Conservation (phyloP, 768 basidiomycete species). For the Fistulinella prunicolor region DNA sequence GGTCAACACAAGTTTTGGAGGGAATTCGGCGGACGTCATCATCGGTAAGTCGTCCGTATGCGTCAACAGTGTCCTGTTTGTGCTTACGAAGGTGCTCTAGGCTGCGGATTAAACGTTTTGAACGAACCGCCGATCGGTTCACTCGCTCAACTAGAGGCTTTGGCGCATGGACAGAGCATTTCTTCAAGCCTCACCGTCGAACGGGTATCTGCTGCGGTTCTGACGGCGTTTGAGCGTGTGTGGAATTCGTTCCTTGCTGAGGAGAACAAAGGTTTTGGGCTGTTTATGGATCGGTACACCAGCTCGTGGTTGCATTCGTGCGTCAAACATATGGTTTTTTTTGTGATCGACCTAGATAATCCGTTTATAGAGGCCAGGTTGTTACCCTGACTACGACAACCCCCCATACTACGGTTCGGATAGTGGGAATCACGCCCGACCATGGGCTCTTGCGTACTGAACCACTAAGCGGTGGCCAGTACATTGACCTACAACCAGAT, state of each 20-base stretch:
- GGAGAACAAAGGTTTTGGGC: slow-evolving; percentile 62
- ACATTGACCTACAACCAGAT: slow-evolving; percentile 92
- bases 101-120: slow-evolving; percentile 85
- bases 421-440: slow-evolving; percentile 83
- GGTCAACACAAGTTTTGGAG: slow-evolving; percentile 82
- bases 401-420: slow-evolving; percentile 69
- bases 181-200: slow-evolving; percentile 58
- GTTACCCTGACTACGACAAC: slow-evolving; percentile 77
- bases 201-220: slow-evolving; percentile 66
- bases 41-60: slow-evolving; percentile 56
- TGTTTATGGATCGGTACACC: slow-evolving; percentile 79
- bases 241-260: slow-evolving; percentile 65
- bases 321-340: slow-evolving; percentile 32
- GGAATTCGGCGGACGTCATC: slow-evolving; percentile 69
- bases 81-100: slow-evolving; percentile 40
- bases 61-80: background rate
- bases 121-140: slow-evolving; percentile 83
- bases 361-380: slow-evolving; percentile 60
- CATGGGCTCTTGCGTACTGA: slow-evolving; percentile 85
- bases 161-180: slow-evolving; percentile 6
- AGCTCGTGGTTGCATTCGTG: slow-evolving; percentile 90
- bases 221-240: slow-evolving; percentile 73
- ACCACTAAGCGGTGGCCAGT: slow-evolving; percentile 41
- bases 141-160: slow-evolving; percentile 61
- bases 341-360: slow-evolving; percentile 4